Evolutionary conservation across 2,329 filamentous ascomycete genomes (phyloP).

Genomic region (Diatrype stigma): DNA sequence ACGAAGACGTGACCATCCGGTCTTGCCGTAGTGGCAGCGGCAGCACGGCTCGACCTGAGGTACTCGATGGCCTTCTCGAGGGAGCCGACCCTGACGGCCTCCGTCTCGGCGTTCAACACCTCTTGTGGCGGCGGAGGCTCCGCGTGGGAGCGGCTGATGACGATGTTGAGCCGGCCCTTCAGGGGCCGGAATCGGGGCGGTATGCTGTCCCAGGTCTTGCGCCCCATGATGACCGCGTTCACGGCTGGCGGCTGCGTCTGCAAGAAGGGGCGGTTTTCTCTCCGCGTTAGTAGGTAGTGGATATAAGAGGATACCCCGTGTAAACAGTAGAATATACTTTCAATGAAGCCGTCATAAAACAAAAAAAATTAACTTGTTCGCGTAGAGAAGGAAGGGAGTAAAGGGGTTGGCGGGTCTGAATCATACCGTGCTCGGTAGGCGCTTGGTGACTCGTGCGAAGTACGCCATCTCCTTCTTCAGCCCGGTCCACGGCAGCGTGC

Average conservation of each 20-base stretch:
- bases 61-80: slow-evolving; percentile 54
- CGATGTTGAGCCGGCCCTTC: slow-evolving; percentile 73
- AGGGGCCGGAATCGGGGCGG: slow-evolving; percentile 75
- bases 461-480: slow-evolving; percentile 91
- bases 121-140: slow-evolving; percentile 10
- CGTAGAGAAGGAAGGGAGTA: not conserved
- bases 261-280: slow-evolving; percentile 1
- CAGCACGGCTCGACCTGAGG: slow-evolving; percentile 31
- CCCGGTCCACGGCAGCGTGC: slow-evolving; percentile 82
- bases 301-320: not conserved
- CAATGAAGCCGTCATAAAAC: too few species aligned
- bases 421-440: slow-evolving; percentile 45
- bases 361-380: too few species aligned
- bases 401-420: not conserved
- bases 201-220: slow-evolving; percentile 94
- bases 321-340: too few species aligned
- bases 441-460: slow-evolving; percentile 85
- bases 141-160: slow-evolving; percentile 60
- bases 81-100: slow-evolving; percentile 55
- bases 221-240: slow-evolving; percentile 92
- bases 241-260: slow-evolving; percentile 31
- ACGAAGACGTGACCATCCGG: slow-evolving; percentile 71
- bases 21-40: too few species aligned
- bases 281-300: not conserved
- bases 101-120: slow-evolving; percentile 28